Evolutionary conservation across 2,329 filamentous ascomycete species (phyloP), one percentile per base, ranked within the genome.

Genomic region (Monosporascus sp.): DNA sequence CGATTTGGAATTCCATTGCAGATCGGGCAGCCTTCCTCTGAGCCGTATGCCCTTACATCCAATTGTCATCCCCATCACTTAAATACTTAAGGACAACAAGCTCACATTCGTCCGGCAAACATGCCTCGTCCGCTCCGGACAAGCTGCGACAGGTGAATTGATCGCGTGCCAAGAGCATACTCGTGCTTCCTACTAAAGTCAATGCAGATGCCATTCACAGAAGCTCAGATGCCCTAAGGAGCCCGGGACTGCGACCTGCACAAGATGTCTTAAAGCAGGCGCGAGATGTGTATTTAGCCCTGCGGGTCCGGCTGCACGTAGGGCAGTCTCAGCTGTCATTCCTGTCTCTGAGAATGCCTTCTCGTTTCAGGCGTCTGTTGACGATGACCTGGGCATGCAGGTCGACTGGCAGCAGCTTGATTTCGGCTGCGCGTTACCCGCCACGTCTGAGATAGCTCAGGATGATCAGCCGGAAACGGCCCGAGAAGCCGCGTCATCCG

Each of bases 201-300:
- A 73, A 55, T 73, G 76, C 60, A 65, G 76, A 41, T 79, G 76
- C 41, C 76, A 78, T 55, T 66, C 69, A 19, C 76, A 79, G 40
- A 78, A 79, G 60, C 65, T 78, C 14, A 69, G 70, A 61, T 79
- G 76, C 49, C 71, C 72, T 5, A 76, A 75, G 51, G 65, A 69
- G 27, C 54, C 66, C 0, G 70, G 70, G 0, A 66, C 66, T 27
- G 52, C 62, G 6, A 60, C 62, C 11, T 79, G 76, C 56, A 65
- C 66, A 8, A 70, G 75, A 31, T 79, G 76, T 56, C 56, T 65
- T 22, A 77, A 73, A 57, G 74, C 74, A 22, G 64, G 67, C 31
- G 64, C 68, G 2, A 45, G 64, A 6, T 79, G 75, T 53, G 52
- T 73, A 45, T 79, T 75, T 59, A 78, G 75, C 37, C 75, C 76